Percentiles rank a stretch among this genome's conserved stretches.
Conservation (phyloP, 139 green algal genomes). For the Chlorella vulgaris region DNA sequence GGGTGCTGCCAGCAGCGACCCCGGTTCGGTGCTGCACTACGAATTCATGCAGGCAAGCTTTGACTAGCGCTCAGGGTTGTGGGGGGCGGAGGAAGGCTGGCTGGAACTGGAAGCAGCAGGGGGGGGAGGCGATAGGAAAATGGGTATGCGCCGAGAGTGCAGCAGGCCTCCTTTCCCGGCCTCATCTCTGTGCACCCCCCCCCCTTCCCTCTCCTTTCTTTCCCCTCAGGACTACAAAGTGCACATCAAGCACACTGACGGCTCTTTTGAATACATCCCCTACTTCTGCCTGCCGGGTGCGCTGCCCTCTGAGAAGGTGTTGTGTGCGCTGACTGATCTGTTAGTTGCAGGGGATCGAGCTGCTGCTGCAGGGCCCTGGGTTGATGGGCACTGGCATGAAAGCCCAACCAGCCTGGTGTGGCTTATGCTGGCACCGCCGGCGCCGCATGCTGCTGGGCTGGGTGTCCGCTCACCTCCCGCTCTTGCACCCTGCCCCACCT, state of each 20-base stretch:
- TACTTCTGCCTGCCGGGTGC: constrained; percentile 96
- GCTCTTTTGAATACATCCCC: constrained; percentile 89
- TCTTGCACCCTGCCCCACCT: not conserved
- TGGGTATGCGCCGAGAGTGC: too few species aligned
- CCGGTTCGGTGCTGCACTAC: constrained; percentile 90
- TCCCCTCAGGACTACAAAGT: constrained; percentile 72
- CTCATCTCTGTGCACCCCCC: not conserved
- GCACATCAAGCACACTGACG: constrained; percentile 87
- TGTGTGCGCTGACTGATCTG: not conserved
- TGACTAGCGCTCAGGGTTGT: not conserved
- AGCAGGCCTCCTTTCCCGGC: not conserved
- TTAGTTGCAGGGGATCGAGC: not conserved
- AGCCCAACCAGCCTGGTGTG: too few species aligned
- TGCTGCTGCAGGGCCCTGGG: not conserved
- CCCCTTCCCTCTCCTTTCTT: not conserved
- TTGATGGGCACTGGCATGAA: too few species aligned
- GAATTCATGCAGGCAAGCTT: constrained; percentile 86
- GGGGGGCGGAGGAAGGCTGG: too few species aligned
- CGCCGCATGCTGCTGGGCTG: too few species aligned
- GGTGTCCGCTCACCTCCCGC: too few species aligned
- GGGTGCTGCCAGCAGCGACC: constrained; percentile 71
- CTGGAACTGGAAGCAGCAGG: too few species aligned
- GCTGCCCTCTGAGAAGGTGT: too few species aligned
- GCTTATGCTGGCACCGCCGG: too few species aligned
- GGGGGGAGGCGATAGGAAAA: too few species aligned